Conservation (phyloP, 768 basidiomycete genomes). For the Hygrocybe punicea region DNA sequence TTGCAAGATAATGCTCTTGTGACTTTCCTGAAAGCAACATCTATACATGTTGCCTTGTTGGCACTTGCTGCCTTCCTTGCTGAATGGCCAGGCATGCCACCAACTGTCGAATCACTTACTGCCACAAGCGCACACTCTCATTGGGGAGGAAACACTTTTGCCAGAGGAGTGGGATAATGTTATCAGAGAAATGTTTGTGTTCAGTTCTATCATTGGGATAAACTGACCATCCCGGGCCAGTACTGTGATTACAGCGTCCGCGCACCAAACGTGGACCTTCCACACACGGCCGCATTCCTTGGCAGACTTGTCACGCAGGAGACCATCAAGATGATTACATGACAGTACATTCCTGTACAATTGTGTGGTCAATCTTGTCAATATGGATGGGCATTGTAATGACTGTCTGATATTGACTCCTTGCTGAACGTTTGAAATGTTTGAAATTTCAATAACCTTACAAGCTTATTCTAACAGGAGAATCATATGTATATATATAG, state of each 20-base stretch:
- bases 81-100: constrained; percentile 30
- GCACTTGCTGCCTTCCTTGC: constrained; percentile 45
- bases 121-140: constrained; percentile 47
- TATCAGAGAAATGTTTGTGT: constrained; percentile 75
- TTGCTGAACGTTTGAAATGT: too few species aligned
- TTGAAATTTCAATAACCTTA: too few species aligned
- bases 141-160: constrained; percentile 49
- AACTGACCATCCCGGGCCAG: constrained; percentile 12
- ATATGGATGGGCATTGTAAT: constrained; percentile 77
- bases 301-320: constrained; percentile 96
- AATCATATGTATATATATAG: too few species aligned
- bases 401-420: too few species aligned
- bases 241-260: constrained; percentile 55
- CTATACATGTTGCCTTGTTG: constrained; percentile 72
- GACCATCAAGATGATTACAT: constrained; percentile 93
- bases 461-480: too few species aligned
- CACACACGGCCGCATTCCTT: constrained; percentile 89
- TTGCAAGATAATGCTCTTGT: constrained; percentile 41
- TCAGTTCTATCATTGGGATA: not conserved
- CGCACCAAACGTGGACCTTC: constrained; percentile 78
- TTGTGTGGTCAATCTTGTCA: constrained; percentile 80
- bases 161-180: constrained; percentile 57
- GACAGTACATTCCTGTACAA: constrained; percentile 91
- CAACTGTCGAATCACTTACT: constrained; percentile 52
- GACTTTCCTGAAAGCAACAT: constrained; percentile 50